Conservation (phyloP, 805 yeast genomes). For the Cyberlindnera bimundalis region DNA sequence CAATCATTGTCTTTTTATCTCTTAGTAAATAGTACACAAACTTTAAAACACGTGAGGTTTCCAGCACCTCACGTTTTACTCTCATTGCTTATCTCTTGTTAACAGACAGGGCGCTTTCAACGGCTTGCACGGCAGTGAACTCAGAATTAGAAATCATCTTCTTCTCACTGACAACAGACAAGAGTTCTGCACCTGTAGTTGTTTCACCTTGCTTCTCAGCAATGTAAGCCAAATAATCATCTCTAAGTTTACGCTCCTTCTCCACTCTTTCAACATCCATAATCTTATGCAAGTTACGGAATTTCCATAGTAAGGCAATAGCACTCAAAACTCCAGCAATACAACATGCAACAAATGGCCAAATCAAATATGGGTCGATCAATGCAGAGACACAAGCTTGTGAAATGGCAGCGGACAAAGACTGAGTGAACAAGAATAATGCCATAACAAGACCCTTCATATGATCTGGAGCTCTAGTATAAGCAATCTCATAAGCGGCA, state of each 20-base stretch:
- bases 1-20: too few relatives aligned
- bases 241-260: constrained; percentile 18
- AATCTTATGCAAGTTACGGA: constrained; percentile 19
- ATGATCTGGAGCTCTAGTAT: constrained; percentile 71
- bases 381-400: constrained; percentile 70
- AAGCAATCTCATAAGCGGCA: constrained; percentile 82
- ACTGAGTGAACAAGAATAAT: constrained; percentile 62
- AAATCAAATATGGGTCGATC: constrained; percentile 63
- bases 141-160: background rate
- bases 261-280: constrained; percentile 22
- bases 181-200: background rate
- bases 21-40: too few relatives aligned
- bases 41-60: background rate
- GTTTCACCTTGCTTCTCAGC: constrained; percentile 37
- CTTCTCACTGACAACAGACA: background rate
- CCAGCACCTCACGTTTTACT: too few relatives aligned
- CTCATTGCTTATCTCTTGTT: background rate
- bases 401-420: constrained; percentile 76
- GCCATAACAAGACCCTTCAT: constrained; percentile 45
- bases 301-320: constrained; percentile 44
- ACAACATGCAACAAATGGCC: constrained; percentile 66
- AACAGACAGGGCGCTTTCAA: background rate
- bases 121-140: background rate
- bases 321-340: constrained; percentile 59
- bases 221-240: constrained; percentile 14